Base-by-base conservation (phyloP, 2,329 filamentous ascomycete species). In the Curvularia spicifera region DNA sequence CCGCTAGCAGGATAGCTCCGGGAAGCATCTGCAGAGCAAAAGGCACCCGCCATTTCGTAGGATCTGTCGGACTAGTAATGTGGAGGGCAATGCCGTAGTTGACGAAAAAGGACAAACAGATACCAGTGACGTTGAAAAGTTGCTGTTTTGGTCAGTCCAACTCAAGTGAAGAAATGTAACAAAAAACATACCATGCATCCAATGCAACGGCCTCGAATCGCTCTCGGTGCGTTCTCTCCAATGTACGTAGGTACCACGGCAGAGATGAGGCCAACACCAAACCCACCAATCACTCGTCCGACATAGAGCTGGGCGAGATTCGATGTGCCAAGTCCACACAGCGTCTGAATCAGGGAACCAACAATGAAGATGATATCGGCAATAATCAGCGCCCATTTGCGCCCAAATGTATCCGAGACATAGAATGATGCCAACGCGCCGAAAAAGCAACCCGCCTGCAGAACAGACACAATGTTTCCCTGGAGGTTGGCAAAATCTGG, bases 1-100 rank as follows among this genome's bases (percentile, higher is more conserved):
- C 82, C 3, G 77, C 64, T 9, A 85, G 66, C 51, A 85, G 79
- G n/a, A 84, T 63, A 0, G 76, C 77, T 15, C 82, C 82, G 0
- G 83, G 83, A 1, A 85, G 74, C 53, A 84, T 80, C 67, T 85
- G 82, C 9, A 85, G 72, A 1, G 79, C 81, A 22, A 85, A 82
- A 0, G 83, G 82, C 4, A 84, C 74, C 7, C 82, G 78, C 82
- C 83, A 85, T 69, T 84, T 83, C n/a, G 75, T 77, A 2, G 80
- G 78, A 37, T 77, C 76, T 4, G 76, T 70, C 5, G 59, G 55
- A 10, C 69, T 57, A n/a, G 72, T 75, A 51, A 84, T 78, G 48
- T 79, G 77, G 26, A 79, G 71, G 20, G 77, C 70, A 45, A 83
- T 81, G 35, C 82, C 82, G 60, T 83, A 84, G 68, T 84, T 82